Percentiles rank a stretch among this genome's conserved stretches.
phyloP scores from a whole-genome alignment of 352 stramenopile species.

The Globisporangium paddicum region DNA sequence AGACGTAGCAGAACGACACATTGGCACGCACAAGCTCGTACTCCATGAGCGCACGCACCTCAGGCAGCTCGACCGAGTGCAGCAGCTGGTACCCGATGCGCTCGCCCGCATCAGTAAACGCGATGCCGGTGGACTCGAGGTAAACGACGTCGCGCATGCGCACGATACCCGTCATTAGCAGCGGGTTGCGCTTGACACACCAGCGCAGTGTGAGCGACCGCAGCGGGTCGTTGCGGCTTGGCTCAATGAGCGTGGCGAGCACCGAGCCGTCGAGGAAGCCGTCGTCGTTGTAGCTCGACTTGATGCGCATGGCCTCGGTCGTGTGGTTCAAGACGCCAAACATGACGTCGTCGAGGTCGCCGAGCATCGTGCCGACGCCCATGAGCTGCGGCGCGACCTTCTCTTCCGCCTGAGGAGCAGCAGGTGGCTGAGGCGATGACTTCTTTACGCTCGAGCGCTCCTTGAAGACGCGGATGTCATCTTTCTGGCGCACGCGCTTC shows the following conservation, averaged over 20 bases:
- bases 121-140: conserved; percentile 41
- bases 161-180: conserved; percentile 22
- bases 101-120: conserved; percentile 23
- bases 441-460: too few species aligned
- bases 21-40: conserved; percentile 6
- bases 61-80: conserved; percentile 37
- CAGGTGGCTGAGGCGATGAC: too few species aligned
- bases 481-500: not conserved
- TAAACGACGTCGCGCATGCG: conserved; percentile 37
- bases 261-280: not conserved
- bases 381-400: not conserved
- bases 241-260: not conserved
- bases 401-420: too few species aligned
- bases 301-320: conserved; percentile 5
- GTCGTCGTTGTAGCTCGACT: not conserved
- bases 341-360: conserved; percentile 8
- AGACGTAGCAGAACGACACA: conserved; percentile 6
- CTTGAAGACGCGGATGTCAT: not conserved
- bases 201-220: not conserved
- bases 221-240: not conserved
- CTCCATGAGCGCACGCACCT: conserved; percentile 13
- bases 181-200: conserved; percentile 8
- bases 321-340: conserved; percentile 2
- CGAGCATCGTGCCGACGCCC: not conserved
- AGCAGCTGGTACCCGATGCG: conserved; percentile 44